Percentiles rank a stretch among this genome's conserved stretches.
Conservation (phyloP, 129 eudicot species). For the Centrapalus pauciflorus region DNA sequence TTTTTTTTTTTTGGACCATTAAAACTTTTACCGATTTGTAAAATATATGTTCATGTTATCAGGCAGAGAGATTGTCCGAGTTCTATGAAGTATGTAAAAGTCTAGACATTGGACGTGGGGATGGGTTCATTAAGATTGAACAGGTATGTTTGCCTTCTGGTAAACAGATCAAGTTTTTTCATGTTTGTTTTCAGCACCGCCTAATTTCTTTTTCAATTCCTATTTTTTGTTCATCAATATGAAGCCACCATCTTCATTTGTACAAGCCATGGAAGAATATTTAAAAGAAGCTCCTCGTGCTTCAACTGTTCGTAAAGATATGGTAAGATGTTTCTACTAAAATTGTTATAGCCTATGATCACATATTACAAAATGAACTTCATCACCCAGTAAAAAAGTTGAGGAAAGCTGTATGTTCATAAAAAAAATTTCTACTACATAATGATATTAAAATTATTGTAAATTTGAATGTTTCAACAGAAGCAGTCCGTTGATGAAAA, state of each 20-base stretch:
- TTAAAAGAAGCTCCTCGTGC: conserved; percentile 68
- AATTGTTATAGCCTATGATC: background rate
- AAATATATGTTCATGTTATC: conserved; percentile 1
- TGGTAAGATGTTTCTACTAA: conserved; percentile 30
- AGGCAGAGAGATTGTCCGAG: conserved; percentile 81
- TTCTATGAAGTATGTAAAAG: conserved; percentile 75
- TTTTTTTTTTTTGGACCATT: background rate
- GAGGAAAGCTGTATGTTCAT: background rate
- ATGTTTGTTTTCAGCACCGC: background rate
- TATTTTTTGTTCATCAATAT: conserved; percentile 19
- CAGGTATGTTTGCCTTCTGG: conserved; percentile 42
- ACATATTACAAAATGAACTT: background rate
- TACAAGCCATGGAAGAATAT: conserved; percentile 93
- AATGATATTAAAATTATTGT: background rate
- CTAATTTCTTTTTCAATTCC: background rate
- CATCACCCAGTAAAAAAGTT: background rate
- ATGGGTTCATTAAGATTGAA: conserved; percentile 65
- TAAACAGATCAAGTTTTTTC: background rate
- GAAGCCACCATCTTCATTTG: conserved; percentile 83
- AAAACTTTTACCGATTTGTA: background rate
- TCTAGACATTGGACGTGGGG: conserved; percentile 69
- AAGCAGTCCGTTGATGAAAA: conserved; percentile 42
- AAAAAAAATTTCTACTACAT: background rate
- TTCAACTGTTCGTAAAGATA: conserved; percentile 62
- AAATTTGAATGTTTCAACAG: conserved; percentile 4